phyloP scores from a whole-genome alignment of 192 early-diverging fungal species.

The Coemansia sp. region DNA sequence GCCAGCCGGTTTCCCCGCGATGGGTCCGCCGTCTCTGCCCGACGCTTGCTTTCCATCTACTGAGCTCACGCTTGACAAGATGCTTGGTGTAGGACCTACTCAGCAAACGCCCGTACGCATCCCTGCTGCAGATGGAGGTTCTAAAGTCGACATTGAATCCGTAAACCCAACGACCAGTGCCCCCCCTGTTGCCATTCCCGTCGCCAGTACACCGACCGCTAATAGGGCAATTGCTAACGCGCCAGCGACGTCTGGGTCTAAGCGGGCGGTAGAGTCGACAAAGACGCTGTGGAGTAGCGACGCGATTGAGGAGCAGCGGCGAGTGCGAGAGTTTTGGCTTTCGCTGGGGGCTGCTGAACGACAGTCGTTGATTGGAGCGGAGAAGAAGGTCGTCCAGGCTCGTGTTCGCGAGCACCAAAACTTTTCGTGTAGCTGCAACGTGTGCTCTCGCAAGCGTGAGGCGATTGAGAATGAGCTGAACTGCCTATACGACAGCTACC shows the following conservation, averaged over 20 bases:
- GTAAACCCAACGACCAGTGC: neutral
- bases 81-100: neutral
- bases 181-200: neutral
- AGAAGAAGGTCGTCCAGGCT: constrained; percentile 39
- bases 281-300: constrained; percentile 31
- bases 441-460: constrained; percentile 48
- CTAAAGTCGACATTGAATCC: neutral
- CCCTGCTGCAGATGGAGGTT: neutral
- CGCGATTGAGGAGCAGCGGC: constrained; percentile 22
- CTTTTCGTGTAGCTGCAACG: constrained; percentile 48
- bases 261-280: neutral
- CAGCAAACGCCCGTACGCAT: neutral
- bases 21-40: neutral
- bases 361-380: constrained; percentile 27
- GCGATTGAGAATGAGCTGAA: constrained; percentile 49
- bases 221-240: neutral
- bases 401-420: constrained; percentile 50
- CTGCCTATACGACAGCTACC: constrained; percentile 45
- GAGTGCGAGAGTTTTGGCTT: constrained; percentile 44
- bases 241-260: neutral
- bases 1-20: neutral
- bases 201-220: neutral
- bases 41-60: neutral
- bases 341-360: constrained; percentile 31
- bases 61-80: neutral